Evolutionary conservation across 2,329 filamentous ascomycete species (phyloP).

Genomic region (Monosporascus sp.): DNA sequence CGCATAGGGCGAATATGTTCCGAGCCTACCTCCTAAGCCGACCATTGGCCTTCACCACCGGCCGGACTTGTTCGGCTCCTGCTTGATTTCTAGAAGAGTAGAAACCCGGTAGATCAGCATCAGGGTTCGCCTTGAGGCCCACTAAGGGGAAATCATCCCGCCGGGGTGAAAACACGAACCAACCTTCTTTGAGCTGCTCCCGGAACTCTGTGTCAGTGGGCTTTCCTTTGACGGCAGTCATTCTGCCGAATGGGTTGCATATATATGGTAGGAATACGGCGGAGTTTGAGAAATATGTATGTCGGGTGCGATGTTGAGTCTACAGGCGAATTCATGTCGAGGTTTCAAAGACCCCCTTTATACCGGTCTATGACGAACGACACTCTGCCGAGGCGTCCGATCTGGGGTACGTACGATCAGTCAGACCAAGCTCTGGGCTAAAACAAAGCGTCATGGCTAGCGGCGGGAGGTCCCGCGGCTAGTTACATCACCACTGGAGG

Average conservation of each 20-base stretch:
- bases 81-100: slow-evolving; percentile 31
- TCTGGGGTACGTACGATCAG: background rate
- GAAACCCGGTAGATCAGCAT: background rate
- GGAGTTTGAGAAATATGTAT: background rate
- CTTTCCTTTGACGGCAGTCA: slow-evolving; percentile 36
- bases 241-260: slow-evolving; percentile 11
- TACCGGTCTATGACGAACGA: background rate
- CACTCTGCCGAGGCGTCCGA: background rate
- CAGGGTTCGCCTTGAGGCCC: background rate
- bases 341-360: background rate
- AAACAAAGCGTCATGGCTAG: background rate
- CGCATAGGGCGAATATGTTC: background rate
- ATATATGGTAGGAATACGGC: background rate
- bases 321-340: background rate
- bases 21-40: slow-evolving; percentile 30
- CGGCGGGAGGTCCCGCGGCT: background rate
- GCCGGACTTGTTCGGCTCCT: slow-evolving; percentile 36
- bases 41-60: slow-evolving; percentile 34
- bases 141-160: no score
- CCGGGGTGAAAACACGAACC: no score
- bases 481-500: background rate
- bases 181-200: slow-evolving; percentile 34
- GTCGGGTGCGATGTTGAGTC: background rate
- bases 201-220: slow-evolving; percentile 35
- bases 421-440: background rate